Conservation (phyloP, 164 flowering plant genomes). For the Berberis vulgaris region DNA sequence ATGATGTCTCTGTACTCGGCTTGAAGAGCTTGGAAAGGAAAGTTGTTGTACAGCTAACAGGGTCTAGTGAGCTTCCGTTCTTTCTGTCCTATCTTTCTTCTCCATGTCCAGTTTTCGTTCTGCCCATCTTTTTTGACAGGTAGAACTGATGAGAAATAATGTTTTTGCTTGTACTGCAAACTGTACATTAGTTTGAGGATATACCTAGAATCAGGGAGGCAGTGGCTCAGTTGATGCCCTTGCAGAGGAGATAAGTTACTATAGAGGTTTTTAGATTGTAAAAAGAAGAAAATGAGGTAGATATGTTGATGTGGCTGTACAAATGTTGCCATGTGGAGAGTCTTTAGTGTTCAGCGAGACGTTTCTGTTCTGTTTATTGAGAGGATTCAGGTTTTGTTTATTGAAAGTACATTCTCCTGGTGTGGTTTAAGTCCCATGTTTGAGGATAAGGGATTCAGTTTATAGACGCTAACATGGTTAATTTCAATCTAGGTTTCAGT, state of each 20-base stretch:
- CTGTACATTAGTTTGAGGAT: conserved; percentile 72
- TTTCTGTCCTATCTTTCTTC: conserved; percentile 16
- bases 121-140: conserved; percentile 27
- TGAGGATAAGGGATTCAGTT: too few species aligned
- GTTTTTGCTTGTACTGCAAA: conserved; percentile 44
- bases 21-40: conserved; percentile 27
- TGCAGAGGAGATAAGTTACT: conserved; percentile 38
- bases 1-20: conserved; percentile 41
- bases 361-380: conserved; percentile 21
- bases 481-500: too few species aligned
- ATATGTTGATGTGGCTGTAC: conserved; percentile 53
- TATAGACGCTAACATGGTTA: too few species aligned
- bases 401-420: conserved; percentile 17
- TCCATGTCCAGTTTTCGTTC: conserved; percentile 24
- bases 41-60: conserved; percentile 84
- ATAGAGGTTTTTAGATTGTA: conserved; percentile 57
- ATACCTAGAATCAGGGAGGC: conserved; percentile 45
- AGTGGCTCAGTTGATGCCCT: conserved; percentile 35
- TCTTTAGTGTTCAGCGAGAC: conserved; percentile 36
- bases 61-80: conserved; percentile 31
- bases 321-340: conserved; percentile 56
- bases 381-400: conserved; percentile 11
- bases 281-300: conserved; percentile 30
- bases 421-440: background rate
- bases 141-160: conserved; percentile 35